phyloP scores from a whole-genome alignment of 768 basidiomycete genomes.

The Suillus luteus region DNA sequence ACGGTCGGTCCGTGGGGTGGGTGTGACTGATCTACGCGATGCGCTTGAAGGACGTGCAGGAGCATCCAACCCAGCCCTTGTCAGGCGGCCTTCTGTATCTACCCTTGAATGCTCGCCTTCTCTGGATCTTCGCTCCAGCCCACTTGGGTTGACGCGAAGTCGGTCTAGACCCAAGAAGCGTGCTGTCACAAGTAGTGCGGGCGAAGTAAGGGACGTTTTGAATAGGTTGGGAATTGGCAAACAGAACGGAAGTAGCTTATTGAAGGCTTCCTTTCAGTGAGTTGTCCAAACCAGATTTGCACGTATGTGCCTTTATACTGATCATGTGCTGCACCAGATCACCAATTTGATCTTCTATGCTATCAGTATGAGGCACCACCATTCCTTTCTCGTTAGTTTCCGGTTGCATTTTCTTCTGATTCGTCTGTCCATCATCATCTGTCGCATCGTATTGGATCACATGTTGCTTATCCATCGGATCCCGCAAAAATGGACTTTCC shows the following conservation, averaged over 20 bases:
- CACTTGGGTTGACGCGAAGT: constrained; percentile 48
- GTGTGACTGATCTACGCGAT: constrained; percentile 85
- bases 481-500: constrained; percentile 20
- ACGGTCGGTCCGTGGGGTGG: constrained; percentile 76
- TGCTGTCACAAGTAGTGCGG: constrained; percentile 50
- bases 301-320: constrained; percentile 7
- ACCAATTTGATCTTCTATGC: constrained; percentile 8
- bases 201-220: constrained; percentile 79
- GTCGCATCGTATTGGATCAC: constrained; percentile 17
- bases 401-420: constrained; percentile 5
- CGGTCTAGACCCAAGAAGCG: constrained; percentile 60
- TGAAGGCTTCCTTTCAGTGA: constrained; percentile 71
- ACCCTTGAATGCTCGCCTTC: constrained; percentile 72
- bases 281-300: constrained; percentile 15
- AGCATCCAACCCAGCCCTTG: constrained; percentile 76
- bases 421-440: constrained; percentile 16
- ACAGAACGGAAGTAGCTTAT: constrained; percentile 54
- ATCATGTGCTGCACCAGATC: constrained; percentile 7
- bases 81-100: constrained; percentile 70
- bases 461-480: constrained; percentile 24
- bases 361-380: constrained; percentile 6
- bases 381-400: constrained; percentile 11
- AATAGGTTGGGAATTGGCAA: constrained; percentile 84
- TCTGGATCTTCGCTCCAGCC: constrained; percentile 41
- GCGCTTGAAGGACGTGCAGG: constrained; percentile 85